These are phyloP conservation scores for Tanacetum coccineum DNA, from an alignment of 129 eudicot species.

Conservation along the genomic window DNA sequence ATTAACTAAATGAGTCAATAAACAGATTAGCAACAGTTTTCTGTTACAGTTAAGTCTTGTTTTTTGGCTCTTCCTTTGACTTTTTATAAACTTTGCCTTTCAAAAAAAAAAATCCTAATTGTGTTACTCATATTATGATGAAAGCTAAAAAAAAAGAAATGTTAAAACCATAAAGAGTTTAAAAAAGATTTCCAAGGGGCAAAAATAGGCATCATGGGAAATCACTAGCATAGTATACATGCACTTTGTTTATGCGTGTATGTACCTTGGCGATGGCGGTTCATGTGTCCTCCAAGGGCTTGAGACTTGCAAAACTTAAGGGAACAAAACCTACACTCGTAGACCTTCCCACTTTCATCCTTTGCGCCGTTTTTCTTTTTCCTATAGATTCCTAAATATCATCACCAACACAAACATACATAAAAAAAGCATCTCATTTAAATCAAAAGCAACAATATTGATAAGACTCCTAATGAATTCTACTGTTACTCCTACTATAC, in stretches of 20 bases:
- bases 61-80: too few relatives aligned
- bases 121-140: constrained; percentile 2
- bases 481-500: constrained; percentile 29
- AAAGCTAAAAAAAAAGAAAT: constrained; percentile 25
- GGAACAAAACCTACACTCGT: constrained; percentile 99
- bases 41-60: too few relatives aligned
- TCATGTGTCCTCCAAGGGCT: constrained; percentile 99
- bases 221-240: constrained; percentile 17
- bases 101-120: background rate
- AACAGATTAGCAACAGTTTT: too few relatives aligned
- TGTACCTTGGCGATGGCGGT: constrained; percentile 98
- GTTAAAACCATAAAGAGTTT: too few relatives aligned
- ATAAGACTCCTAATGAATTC: constrained; percentile 35
- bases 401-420: constrained; percentile 24
- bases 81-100: too few relatives aligned
- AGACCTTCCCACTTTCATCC: constrained; percentile 74
- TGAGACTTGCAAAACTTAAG: constrained; percentile 98
- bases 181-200: too few relatives aligned
- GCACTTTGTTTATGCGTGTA: background rate
- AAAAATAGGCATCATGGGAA: constrained; percentile 36
- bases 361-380: constrained; percentile 76
- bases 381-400: constrained; percentile 36
- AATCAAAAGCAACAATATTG: constrained; percentile 35
- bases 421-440: constrained; percentile 1
- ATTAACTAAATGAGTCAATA: background rate